Evolutionary conservation across 2,329 filamentous ascomycete species (phyloP).

Genomic region (Diaporthe citriasiana): DNA sequence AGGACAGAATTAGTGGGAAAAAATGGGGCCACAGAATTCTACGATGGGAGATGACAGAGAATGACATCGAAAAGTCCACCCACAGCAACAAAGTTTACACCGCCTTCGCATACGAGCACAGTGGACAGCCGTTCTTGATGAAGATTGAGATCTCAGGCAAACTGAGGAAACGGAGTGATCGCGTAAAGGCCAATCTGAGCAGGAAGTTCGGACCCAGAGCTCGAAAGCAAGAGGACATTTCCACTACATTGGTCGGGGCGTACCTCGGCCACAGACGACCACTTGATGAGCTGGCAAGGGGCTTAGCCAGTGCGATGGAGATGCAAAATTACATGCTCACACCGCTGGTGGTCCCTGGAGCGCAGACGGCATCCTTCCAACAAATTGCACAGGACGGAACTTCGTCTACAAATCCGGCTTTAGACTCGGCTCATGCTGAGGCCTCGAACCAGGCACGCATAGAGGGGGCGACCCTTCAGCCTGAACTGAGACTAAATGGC

Average conservation of each 20-base stretch:
- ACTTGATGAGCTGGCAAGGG: conserved; percentile 30
- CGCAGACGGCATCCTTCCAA: neutral
- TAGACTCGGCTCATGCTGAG: too few species aligned
- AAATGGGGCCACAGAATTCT: conserved; percentile 46
- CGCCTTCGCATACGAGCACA: conserved; percentile 50
- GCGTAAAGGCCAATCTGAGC: conserved; percentile 23
- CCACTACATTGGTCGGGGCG: conserved; percentile 20
- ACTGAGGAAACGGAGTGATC: conserved; percentile 45
- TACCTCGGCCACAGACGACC: conserved; percentile 13
- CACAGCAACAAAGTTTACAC: conserved; percentile 50
- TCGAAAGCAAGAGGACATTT: conserved; percentile 32
- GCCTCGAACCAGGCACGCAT: neutral
- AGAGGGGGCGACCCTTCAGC: neutral
- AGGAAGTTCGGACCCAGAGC: conserved; percentile 44
- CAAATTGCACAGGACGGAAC: neutral
- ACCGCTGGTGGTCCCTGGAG: neutral
- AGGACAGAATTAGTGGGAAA: neutral
- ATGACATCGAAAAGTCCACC: conserved; percentile 47
- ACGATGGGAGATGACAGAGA: conserved; percentile 50
- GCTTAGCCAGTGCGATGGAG: neutral
- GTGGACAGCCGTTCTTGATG: conserved; percentile 50
- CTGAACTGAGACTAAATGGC: neutral
- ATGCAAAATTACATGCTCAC: conserved; percentile 2
- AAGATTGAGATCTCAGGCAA: conserved; percentile 49
- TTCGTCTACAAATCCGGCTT: neutral